These are phyloP conservation scores for Diversispora eburnea DNA, from an alignment of 192 early-diverging fungal species.

Conservation along the genomic window DNA sequence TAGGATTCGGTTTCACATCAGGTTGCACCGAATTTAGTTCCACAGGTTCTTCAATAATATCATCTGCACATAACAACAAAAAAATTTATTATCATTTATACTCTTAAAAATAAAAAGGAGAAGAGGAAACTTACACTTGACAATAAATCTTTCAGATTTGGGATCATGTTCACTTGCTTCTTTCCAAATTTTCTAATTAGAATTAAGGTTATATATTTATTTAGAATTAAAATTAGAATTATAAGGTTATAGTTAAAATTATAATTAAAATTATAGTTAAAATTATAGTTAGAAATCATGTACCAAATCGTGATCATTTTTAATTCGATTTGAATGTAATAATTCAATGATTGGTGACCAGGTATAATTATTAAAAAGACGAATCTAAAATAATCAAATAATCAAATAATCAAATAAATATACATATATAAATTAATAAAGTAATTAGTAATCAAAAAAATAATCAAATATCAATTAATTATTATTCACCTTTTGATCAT, in stretches of 20 bases:
- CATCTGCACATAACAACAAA: conserved; percentile 41
- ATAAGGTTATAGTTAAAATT: not conserved
- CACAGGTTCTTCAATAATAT: conserved; percentile 51
- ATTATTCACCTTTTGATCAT: conserved; percentile 69
- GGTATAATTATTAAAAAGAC: conserved; percentile 66
- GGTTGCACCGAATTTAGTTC: conserved; percentile 50
- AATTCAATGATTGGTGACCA: conserved; percentile 69
- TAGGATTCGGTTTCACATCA: conserved; percentile 72
- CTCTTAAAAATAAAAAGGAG: not conserved
- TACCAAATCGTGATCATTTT: conserved; percentile 33
- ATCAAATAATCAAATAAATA: not conserved
- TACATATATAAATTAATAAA: conserved; percentile 13
- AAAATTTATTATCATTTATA: conserved; percentile 3
- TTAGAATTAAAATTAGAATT: not conserved
- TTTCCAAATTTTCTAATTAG: conserved; percentile 16
- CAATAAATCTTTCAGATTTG: conserved; percentile 26
- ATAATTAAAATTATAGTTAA: not conserved
- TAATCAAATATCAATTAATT: no score
- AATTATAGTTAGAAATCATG: conserved; percentile 20
- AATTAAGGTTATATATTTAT: not conserved
- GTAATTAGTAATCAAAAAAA: not conserved
- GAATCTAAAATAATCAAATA: conserved; percentile 42
- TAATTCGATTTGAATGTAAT: conserved; percentile 47
- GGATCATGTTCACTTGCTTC: conserved; percentile 31
- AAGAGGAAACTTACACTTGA: conserved; percentile 38